Evolutionary conservation across 805 yeast species (phyloP), one percentile per base, ranked within the genome.

Genomic region (Cyberlindnera meyerae): DNA sequence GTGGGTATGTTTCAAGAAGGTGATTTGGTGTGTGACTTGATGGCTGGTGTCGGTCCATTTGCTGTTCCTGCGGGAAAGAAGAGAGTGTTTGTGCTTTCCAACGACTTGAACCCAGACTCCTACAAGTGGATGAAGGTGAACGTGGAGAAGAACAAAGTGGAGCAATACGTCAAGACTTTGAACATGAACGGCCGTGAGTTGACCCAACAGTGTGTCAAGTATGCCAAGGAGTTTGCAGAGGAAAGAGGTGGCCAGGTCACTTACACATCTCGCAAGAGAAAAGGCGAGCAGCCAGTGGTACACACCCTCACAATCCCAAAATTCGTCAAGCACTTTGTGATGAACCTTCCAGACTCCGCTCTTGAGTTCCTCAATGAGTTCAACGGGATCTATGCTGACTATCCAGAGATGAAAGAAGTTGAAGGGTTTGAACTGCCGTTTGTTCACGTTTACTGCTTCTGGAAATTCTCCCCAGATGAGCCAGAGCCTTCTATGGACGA

Each of bases 21-120:
- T 8, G 82, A 82, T 41, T 83, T 87, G 6, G 83, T 94, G 0
- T 86, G 87, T 51, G 99, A 93, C 64, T 97, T 88, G 0, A 85
- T 94, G 77, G 97, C 96, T 1, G 99, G 99, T 31, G 97, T 93
- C 2, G 99, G 99, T 0, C 99, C 99, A 5, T 93, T 94, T 65
- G 90, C 95, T 2, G 77, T 93, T 1, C 99, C 99, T 0, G 95
- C 97, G 1, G 97, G 89, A 11, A 87, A 82, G 58, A 85, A 82
- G 43, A 73, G 73, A 12, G 82, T 79, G 9, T 57, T 89, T 35
- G 95, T 86, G 0, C 67, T 93, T 49, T 96, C 97, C 9, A 93
- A 89, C 57, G 99, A 93, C 58, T 67, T 93, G 57, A 93, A 93
- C 54, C 97, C 97, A 0, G 84, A 82, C 42, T 80, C 95, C 40